Percentiles rank a stretch among this genome's conserved stretches.
Conservation (phyloP, 768 basidiomycete genomes). For the Russula virescens region DNA sequence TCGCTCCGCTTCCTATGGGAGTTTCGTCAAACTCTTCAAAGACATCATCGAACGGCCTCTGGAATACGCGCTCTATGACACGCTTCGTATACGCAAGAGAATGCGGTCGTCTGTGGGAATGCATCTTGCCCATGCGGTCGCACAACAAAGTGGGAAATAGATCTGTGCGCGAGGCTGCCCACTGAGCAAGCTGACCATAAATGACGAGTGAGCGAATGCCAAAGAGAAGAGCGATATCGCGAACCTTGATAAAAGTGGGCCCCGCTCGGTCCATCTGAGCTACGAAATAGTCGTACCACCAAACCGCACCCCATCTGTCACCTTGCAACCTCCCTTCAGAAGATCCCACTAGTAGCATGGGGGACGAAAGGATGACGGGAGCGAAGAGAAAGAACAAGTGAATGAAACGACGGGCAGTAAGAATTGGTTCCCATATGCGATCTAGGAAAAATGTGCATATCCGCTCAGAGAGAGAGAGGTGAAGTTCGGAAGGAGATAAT, state of each 20-base stretch:
- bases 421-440: constrained; percentile 76
- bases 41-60: constrained; percentile 75
- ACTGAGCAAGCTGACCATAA: constrained; percentile 79
- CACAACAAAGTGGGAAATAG: constrained; percentile 87
- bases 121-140: constrained; percentile 74
- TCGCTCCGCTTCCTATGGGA: constrained; percentile 98
- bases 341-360: constrained; percentile 72
- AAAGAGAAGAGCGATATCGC: constrained; percentile 17
- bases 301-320: constrained; percentile 88
- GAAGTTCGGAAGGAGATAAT: constrained; percentile 63
- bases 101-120: constrained; percentile 85
- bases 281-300: constrained; percentile 95
- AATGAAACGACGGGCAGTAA: constrained; percentile 77
- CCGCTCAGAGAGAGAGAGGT: constrained; percentile 41
- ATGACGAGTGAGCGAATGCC: background rate
- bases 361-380: constrained; percentile 78
- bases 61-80: constrained; percentile 81
- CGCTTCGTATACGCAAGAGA: constrained; percentile 69
- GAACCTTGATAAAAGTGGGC: constrained; percentile 93
- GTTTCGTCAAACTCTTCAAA: constrained; percentile 83
- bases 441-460: constrained; percentile 46
- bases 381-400: constrained; percentile 78
- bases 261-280: constrained; percentile 90
- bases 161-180: constrained; percentile 95
- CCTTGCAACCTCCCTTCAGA: constrained; percentile 52